These are phyloP conservation scores for Saturnispora dispora DNA, from an alignment of 805 yeast genomes.

Conservation along the genomic window DNA sequence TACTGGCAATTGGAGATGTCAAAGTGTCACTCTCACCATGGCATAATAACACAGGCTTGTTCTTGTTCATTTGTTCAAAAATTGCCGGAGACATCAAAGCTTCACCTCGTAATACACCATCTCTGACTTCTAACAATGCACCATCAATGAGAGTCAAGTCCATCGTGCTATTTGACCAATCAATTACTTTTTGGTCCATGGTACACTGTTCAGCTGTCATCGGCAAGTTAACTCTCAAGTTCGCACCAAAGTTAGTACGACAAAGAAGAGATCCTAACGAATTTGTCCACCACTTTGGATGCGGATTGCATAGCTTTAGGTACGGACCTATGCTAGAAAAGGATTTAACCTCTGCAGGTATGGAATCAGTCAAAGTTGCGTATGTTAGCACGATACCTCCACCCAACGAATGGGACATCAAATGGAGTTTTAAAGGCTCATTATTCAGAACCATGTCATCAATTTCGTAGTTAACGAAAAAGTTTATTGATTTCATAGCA, in stretches of 20 bases:
- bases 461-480: conserved; percentile 39
- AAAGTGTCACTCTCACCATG: conserved; percentile 61
- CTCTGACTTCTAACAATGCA: conserved; percentile 45
- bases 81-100: conserved; percentile 31
- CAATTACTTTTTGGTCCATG: conserved; percentile 35
- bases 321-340: conserved; percentile 52
- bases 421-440: conserved; percentile 33
- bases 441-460: conserved; percentile 25
- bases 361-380: conserved; percentile 34
- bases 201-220: conserved; percentile 49
- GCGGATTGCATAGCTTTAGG: conserved; percentile 34
- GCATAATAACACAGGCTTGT: conserved; percentile 42
- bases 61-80: conserved; percentile 28
- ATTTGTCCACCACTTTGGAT: conserved; percentile 26
- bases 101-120: conserved; percentile 54
- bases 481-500: conserved; percentile 51
- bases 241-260: conserved; percentile 37
- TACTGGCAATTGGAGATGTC: conserved; percentile 43
- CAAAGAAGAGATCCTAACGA: conserved; percentile 33
- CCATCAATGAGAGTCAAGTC: conserved; percentile 38
- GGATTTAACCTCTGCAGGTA: conserved; percentile 33
- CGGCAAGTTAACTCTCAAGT: conserved; percentile 39
- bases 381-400: conserved; percentile 67
- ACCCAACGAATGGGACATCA: conserved; percentile 76
- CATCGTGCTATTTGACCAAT: conserved; percentile 37